These are phyloP conservation scores for Pseudogymnoascus sp. DNA, from an alignment of 2,329 filamentous ascomycete species.

Conservation along the genomic window DNA sequence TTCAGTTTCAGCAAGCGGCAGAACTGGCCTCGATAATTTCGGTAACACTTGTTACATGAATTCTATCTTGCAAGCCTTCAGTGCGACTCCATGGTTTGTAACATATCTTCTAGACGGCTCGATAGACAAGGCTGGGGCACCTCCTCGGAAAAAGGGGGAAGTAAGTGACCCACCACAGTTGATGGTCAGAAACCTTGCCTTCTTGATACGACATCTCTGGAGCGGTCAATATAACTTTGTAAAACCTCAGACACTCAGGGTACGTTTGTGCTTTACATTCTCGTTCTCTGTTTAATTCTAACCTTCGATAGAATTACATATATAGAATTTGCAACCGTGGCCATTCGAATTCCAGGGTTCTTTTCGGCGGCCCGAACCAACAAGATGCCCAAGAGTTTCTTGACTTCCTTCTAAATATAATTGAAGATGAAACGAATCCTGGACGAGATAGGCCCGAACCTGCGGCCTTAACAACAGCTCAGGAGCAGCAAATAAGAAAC, in stretches of 20 bases:
- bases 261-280: constrained; percentile 31
- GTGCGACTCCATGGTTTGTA: constrained; percentile 64
- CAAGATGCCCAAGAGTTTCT: constrained; percentile 92
- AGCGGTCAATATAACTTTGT: constrained; percentile 31
- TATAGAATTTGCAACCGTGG: constrained; percentile 54
- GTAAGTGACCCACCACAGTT: constrained; percentile 48
- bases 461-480: constrained; percentile 41
- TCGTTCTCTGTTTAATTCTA: constrained; percentile 14
- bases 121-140: constrained; percentile 58
- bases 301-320: constrained; percentile 52
- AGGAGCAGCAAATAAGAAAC: constrained; percentile 10
- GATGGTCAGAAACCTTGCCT: constrained; percentile 52
- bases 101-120: constrained; percentile 52
- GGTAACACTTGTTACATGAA: constrained; percentile 88
- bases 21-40: constrained; percentile 72
- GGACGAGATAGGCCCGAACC: constrained; percentile 53
- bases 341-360: constrained; percentile 35
- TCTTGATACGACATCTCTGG: constrained; percentile 41
- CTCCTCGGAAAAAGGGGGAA: constrained; percentile 57
- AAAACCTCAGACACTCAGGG: constrained; percentile 50
- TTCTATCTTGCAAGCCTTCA: constrained; percentile 76
- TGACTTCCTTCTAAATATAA: constrained; percentile 69
- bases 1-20: constrained; percentile 43
- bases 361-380: constrained; percentile 68
- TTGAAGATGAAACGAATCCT: constrained; percentile 80